Base-by-base conservation (phyloP, 169 alveolate species). In the Eimeria praecox region DNA sequence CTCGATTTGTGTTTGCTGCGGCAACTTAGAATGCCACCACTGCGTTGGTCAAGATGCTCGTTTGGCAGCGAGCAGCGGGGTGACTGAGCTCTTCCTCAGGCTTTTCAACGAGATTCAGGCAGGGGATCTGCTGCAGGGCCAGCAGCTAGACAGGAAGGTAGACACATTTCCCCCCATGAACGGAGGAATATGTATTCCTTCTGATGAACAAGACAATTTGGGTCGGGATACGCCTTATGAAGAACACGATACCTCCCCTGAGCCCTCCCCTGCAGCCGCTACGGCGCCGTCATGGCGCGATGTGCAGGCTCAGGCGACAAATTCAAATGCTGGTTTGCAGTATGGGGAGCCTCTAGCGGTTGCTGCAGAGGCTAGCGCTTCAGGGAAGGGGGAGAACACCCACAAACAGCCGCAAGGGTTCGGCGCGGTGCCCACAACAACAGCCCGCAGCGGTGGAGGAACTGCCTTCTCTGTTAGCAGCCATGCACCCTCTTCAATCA, bases 1-100 rank as follows among this genome's bases (percentile, higher is more conserved):
- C 40, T 40, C 30, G 46, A 64, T 54, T 27, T 87, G 94, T 24
- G 66, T 40, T 22, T 87, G 94, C 94, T 87, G 83, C 75, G 78
- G 92, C 0, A 14, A 12, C 35, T 56, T 66, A 10, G 56, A 56
- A 14, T 54, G 77, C 22, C 9, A 38, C 46, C 33, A 16, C 54
- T 85, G 46, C 77, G 18, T 24, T 27, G 54, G n/a, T n/a, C n/a
- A 52, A 12, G 69, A 42, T 44, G 22, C 44, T 0, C 0, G 14
- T 24, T 16, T 42, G 27, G 69, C 33, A 18, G 5, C 88, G 27
- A n/a, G 52, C 78, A 52, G 78, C 92, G 30, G 54, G 35, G 22
- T 62, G 54, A 59, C 92, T 16, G 75, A 33, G 22, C 33, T 52
- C 46, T 85, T 85, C 30, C 46, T 75, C 69, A 40, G 14, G 46